Percentiles rank a stretch among this genome's conserved stretches.
Conservation (phyloP, 2,329 filamentous ascomycete species). For the Drechslera avenae region DNA sequence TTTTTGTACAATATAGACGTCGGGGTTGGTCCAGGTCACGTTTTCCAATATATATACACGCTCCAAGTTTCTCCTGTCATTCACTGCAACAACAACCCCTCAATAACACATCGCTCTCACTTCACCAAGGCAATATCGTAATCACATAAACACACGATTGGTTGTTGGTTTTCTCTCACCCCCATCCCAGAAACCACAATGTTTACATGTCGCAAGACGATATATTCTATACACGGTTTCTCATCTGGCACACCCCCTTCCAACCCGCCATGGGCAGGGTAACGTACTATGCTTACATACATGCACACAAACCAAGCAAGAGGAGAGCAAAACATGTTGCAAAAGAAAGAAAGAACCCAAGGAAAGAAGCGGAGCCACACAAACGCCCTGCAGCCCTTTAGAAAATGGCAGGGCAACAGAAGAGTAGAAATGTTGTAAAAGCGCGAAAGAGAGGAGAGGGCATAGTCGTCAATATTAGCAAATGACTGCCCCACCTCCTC, state of each 20-base stretch:
- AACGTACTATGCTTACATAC: conserved; percentile 23
- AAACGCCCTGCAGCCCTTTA: conserved; percentile 27
- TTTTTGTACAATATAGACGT: conserved; percentile 50
- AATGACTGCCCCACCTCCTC: conserved; percentile 9
- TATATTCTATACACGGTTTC: conserved; percentile 24
- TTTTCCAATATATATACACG: conserved; percentile 43
- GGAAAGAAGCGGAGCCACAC: conserved; percentile 18
- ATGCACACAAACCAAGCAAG: neutral
- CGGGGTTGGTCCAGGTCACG: conserved; percentile 33
- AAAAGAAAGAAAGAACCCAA: neutral
- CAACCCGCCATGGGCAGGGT: neutral
- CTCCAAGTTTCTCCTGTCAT: no score
- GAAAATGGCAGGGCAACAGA: conserved; percentile 12
- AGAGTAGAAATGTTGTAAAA: conserved; percentile 32
- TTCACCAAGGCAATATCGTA: no score
- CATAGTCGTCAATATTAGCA: conserved; percentile 22
- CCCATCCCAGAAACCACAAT: neutral
- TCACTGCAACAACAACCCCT: no score
- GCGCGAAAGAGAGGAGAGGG: conserved; percentile 1
- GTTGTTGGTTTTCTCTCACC: no score
- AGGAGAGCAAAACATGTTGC: conserved; percentile 1
- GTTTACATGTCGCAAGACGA: conserved; percentile 4
- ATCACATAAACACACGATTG: no score
- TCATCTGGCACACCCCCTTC: conserved; percentile 14
- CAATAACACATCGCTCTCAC: no score